Percentiles rank a stretch among this genome's conserved stretches.
Conservation (phyloP, 495 filamentous ascomycete species). For the Hypoxylon fuscum region DNA sequence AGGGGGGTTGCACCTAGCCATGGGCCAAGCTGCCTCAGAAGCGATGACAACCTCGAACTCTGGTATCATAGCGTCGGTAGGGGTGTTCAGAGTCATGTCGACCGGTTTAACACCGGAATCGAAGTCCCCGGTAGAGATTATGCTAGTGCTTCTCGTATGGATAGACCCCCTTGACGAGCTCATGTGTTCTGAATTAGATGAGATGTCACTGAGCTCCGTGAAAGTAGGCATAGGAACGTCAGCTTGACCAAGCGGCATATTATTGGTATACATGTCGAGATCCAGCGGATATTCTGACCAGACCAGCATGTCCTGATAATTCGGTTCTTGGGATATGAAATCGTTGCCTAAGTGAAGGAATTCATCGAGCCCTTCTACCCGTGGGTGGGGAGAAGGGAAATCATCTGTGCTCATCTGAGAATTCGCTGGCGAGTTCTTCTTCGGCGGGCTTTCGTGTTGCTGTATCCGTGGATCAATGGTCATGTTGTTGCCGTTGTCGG, state of each 20-base stretch:
- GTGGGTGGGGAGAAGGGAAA: conserved; percentile 48
- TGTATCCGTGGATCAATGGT: conserved; percentile 42
- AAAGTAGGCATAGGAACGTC: conserved; percentile 47
- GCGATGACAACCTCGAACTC: conserved; percentile 63
- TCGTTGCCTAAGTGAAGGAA: conserved; percentile 44
- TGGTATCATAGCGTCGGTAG: conserved; percentile 45
- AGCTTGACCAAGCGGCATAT: conserved; percentile 36
- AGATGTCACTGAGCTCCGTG: conserved; percentile 45
- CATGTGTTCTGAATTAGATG: conserved; percentile 49
- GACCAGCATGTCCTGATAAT: conserved; percentile 48
- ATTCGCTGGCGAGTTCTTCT: conserved; percentile 45
- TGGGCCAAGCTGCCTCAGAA: conserved; percentile 64
- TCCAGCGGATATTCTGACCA: conserved; percentile 49
- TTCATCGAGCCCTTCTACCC: conserved; percentile 49
- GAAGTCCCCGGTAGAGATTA: conserved; percentile 51
- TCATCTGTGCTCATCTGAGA: conserved; percentile 43
- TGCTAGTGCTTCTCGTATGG: conserved; percentile 58
- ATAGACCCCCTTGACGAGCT: conserved; percentile 52
- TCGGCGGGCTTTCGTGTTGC: conserved; percentile 36
- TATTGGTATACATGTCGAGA: conserved; percentile 44
- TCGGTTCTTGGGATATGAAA: conserved; percentile 39
- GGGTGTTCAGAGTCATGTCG: conserved; percentile 40
- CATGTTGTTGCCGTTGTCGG: conserved; percentile 37
- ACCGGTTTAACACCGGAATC: conserved; percentile 45
- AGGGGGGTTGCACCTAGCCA: conserved; percentile 65